Base-by-base conservation (phyloP, 352 stramenopile genomes). In the Pythium vanterpoolii region DNA sequence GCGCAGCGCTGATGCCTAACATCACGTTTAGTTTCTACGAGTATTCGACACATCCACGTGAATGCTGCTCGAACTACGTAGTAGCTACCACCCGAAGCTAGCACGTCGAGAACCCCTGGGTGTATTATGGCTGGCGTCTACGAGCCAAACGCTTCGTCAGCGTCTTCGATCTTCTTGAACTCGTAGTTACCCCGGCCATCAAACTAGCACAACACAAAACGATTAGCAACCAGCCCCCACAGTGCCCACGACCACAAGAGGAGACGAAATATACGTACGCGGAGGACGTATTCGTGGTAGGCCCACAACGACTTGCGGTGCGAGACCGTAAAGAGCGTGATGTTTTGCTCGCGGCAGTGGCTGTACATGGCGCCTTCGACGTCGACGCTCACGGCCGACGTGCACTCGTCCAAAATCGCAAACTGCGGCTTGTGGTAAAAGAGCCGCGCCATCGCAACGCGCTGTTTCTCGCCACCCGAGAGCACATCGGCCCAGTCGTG, bases 381-480 rank as follows among this genome's bases (percentile, higher is more conserved):
- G 57, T 96, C 89, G 16, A 93, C 79, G 50, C 76, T 90, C 13
- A 96, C 86, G 23, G 82, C 84, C 27, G 80, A 92, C 21, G 83
- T 96, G 52, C 85, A 93, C 53, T 96, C 90, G 63, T 97, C 88
- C 30, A 96, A 65, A 43, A 97, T 96, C 40, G 88, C 87, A 69
- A 96, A 96, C 65, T 95, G 81, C 10, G 90, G 89, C 57, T 86
- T 87, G 74, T 96, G 87, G 76, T 92, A 96, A 52, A 96, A 96
- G 33, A 97, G 54, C 28, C 89, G 77, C 21, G 87, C 89, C 76
- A 97, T 95, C 26, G 89, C 89, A 26, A 97, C 70, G 23, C 89
- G 83, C 76, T 97, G 89, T 71, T 97, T 97, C 73, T 97, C 89
- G 18, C 89, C 90, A 18, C 90, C 86, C 4, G 80, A 94, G 7